Conservation (phyloP, 2,329 filamentous ascomycete genomes). For the Arthrinium phaeospermum region DNA sequence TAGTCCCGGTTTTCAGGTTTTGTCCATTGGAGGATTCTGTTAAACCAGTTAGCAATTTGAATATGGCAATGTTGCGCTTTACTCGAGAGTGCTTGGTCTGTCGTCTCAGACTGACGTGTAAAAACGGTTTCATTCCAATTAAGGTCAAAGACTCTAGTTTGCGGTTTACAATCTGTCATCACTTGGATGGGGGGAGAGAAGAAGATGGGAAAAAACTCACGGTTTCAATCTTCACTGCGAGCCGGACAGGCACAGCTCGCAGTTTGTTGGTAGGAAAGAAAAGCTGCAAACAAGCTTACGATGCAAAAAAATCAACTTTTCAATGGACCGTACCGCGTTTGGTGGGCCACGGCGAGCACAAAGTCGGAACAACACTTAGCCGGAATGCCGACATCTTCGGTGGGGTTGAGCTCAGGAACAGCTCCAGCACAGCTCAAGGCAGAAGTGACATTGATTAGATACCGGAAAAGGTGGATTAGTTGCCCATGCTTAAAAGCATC, state of each 20-base stretch:
- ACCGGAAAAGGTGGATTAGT: too few species aligned
- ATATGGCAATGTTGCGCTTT: neutral
- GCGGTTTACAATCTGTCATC: conserved; percentile 85
- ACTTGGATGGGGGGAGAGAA: conserved; percentile 49
- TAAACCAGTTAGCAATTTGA: conserved; percentile 21
- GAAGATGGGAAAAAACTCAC: conserved; percentile 10
- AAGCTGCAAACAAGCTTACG: conserved; percentile 7
- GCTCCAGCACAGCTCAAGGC: too few species aligned
- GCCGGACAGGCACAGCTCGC: conserved; percentile 11
- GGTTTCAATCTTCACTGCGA: neutral
- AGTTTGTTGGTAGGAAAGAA: conserved; percentile 17
- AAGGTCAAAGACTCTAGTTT: conserved; percentile 94
- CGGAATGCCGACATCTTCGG: neutral
- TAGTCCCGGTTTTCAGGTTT: neutral
- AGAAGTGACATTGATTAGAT: too few species aligned
- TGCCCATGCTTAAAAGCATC: too few species aligned
- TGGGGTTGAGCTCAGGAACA: neutral
- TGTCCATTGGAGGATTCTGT: neutral
- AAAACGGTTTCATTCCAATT: conserved; percentile 81
- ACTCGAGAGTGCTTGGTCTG: conserved; percentile 23
- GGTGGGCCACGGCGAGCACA: conserved; percentile 22
- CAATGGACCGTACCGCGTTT: conserved; percentile 16
- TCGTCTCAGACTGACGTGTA: conserved; percentile 90
- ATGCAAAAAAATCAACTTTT: conserved; percentile 29
- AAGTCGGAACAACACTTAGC: conserved; percentile 21